phyloP scores from a whole-genome alignment of 345 rosid genomes.

The Gossypium arboreum region DNA sequence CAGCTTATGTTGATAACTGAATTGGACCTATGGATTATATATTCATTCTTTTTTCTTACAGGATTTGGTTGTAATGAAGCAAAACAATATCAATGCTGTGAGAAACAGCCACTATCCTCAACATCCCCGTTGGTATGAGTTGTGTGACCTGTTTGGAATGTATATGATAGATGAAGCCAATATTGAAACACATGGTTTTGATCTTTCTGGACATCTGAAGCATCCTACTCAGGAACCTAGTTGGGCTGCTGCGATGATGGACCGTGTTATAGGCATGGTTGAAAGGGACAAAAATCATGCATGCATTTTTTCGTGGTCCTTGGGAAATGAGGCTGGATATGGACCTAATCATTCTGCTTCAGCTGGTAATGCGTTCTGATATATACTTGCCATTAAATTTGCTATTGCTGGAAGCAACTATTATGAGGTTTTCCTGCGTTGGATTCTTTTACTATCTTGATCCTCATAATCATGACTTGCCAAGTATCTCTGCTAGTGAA shows the following conservation, averaged over 20 bases:
- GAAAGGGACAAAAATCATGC: conserved; percentile 97
- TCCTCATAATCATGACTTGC: not conserved
- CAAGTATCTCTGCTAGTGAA: not conserved
- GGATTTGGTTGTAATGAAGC: conserved; percentile 96
- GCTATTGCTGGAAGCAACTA: conserved; percentile 3
- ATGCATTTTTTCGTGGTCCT: conserved; percentile 88
- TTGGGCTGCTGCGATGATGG: conserved; percentile 95
- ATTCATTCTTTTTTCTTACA: conserved; percentile 29
- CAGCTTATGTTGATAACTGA: conserved; percentile 15
- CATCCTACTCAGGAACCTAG: conserved; percentile 81
- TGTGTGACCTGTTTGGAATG: conserved; percentile 93
- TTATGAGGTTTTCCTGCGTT: not conserved
- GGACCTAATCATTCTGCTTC: conserved; percentile 98
- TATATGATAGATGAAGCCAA: conserved; percentile 99
- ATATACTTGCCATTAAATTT: not conserved
- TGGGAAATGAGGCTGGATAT: conserved; percentile 91
- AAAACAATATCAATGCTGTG: conserved; percentile 88
- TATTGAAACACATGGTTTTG: conserved; percentile 96
- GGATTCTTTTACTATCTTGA: not conserved
- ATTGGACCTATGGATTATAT: not conserved
- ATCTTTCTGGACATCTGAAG: conserved; percentile 68
- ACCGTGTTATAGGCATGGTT: conserved; percentile 95
- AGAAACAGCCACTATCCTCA: conserved; percentile 99
- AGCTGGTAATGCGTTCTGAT: conserved; percentile 56
- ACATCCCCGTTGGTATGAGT: conserved; percentile 96